Conservation (phyloP, 2,329 filamentous ascomycete genomes). For the Moelleriella libera region DNA sequence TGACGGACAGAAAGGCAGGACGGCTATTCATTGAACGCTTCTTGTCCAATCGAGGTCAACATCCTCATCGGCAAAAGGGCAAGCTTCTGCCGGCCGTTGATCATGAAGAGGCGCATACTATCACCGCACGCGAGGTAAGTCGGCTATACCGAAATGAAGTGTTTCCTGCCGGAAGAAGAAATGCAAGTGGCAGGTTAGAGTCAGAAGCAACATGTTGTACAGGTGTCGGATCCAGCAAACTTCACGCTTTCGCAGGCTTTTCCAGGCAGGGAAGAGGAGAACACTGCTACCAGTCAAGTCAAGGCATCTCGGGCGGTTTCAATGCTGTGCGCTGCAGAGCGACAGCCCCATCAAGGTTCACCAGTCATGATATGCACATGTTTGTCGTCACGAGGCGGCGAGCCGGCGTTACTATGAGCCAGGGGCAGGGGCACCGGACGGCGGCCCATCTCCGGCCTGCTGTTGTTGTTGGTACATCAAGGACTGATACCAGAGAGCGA, state of each 20-base stretch:
- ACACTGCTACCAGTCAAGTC: conserved; percentile 17
- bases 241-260: conserved; percentile 9
- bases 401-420: conserved; percentile 20
- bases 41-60: too few relatives aligned
- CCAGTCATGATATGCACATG: conserved; percentile 12
- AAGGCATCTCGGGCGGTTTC: conserved; percentile 15
- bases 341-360: conserved; percentile 18
- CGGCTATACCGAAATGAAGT: not conserved
- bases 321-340: conserved; percentile 1
- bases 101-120: not conserved
- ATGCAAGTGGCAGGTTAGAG: conserved; percentile 5
- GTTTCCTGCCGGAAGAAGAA: conserved; percentile 2
- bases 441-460: conserved; percentile 22
- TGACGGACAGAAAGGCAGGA: too few relatives aligned
- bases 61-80: too few relatives aligned
- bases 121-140: not conserved
- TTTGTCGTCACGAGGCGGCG: conserved; percentile 1
- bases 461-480: conserved; percentile 24
- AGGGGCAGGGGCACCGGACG: conserved; percentile 19
- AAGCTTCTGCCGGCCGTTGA: too few relatives aligned
- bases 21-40: too few relatives aligned
- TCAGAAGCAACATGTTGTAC: conserved; percentile 13
- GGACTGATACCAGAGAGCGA: conserved; percentile 70
- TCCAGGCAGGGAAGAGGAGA: conserved; percentile 12
- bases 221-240: conserved; percentile 15